These are phyloP conservation scores for Sordariomycetes sp. DNA, from an alignment of 2,329 filamentous ascomycete species.

Conservation along the genomic window DNA sequence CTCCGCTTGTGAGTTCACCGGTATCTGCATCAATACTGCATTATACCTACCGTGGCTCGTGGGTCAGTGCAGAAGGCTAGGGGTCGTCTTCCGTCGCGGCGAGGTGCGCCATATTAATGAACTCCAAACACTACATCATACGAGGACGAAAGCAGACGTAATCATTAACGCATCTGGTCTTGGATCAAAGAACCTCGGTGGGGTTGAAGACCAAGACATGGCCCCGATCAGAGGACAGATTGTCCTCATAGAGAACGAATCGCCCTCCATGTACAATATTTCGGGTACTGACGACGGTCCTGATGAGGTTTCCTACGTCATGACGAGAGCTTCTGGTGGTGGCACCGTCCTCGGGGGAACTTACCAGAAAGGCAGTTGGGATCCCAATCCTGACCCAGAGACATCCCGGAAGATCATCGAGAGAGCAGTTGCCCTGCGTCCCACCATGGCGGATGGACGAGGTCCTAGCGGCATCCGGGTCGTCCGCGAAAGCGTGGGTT, in stretches of 20 bases:
- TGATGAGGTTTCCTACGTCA: slow-evolving; percentile 69
- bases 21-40: slow-evolving; percentile 84
- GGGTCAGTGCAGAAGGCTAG: slow-evolving; percentile 66
- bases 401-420: slow-evolving; percentile 76
- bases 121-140: slow-evolving; percentile 41
- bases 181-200: slow-evolving; percentile 64
- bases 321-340: slow-evolving; percentile 71
- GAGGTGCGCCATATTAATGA: slow-evolving; percentile 61
- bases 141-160: slow-evolving; percentile 51
- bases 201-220: slow-evolving; percentile 67
- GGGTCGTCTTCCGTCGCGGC: slow-evolving; percentile 57
- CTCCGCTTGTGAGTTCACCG: slow-evolving; percentile 57
- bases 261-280: slow-evolving; percentile 57
- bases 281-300: slow-evolving; percentile 67
- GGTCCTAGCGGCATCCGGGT: slow-evolving; percentile 66
- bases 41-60: slow-evolving; percentile 82
- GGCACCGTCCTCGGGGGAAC: slow-evolving; percentile 83
- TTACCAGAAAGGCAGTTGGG: slow-evolving; percentile 73
- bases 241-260: slow-evolving; percentile 73
- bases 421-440: slow-evolving; percentile 56
- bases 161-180: slow-evolving; percentile 76
- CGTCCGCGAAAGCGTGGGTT: slow-evolving; percentile 74
- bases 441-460: slow-evolving; percentile 52
- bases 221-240: slow-evolving; percentile 75
- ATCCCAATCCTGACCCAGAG: slow-evolving; percentile 67